Base-by-base conservation (phyloP, 2,329 filamentous ascomycete species). In the Epichloe uncinata region DNA sequence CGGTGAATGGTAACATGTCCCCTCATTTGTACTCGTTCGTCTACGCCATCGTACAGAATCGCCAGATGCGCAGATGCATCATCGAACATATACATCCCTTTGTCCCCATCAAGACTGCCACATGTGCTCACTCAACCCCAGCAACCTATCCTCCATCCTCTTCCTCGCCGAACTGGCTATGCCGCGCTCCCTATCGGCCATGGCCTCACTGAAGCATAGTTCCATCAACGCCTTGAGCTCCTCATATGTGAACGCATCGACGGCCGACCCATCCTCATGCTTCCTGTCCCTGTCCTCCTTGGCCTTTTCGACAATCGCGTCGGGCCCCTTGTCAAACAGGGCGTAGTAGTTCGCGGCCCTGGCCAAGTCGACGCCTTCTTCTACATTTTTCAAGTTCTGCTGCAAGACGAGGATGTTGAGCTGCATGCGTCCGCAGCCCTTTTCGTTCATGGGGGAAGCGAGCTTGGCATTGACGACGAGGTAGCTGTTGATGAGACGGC, bases 351-450 rank as follows among this genome's bases (percentile, higher is more conserved):
- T 74, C 18, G 79, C 75, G 1, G 83, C 78, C 36, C 78, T 71
- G 4, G 73, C 72, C 30, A 91, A 71, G 50, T 78, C 74, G 3
- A 86, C 82, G 8, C 77, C 77, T 2, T 78, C 73, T 65, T 93
- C 88, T 48, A 98, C 83, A 57, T 95, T 95, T 71, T 95, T 95
- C 50, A 98, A 79, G 60, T 95, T 96, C 64, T 98, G 93, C 68
- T 97, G 91, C 47, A 98, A 73, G 40, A 98, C 93, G 22, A 96
- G 76, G 45, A 96, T 88, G 64, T 98, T 95, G 60, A 97, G 79
- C 64, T 89, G 84, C 79, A 98, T 89, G 37, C 89, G 79, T n/a
- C 82, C 81, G 52, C 84, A 87, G 41, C 93, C 93, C 58, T 85
- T 79, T 37, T 69, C 71, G 64, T 98, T 96, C 82, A 98, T 91